phyloP scores from a whole-genome alignment of 208 protist species.

The Trypanosoma boissoni region DNA sequence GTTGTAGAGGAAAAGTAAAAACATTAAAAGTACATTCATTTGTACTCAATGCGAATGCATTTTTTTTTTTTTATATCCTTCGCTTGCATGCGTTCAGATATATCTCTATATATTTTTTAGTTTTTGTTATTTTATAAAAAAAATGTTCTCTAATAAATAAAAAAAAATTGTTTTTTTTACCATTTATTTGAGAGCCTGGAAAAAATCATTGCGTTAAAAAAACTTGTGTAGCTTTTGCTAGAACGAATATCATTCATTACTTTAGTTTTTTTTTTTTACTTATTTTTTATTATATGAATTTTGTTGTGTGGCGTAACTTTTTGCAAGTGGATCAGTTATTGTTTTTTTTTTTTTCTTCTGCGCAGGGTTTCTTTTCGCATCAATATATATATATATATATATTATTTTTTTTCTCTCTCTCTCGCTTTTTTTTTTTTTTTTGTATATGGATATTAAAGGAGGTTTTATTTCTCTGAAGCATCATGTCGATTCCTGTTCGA shows the following conservation, averaged over 20 bases:
- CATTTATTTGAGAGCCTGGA: too few species aligned
- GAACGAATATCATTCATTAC: too few species aligned
- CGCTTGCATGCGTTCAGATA: not conserved
- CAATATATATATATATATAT: not conserved
- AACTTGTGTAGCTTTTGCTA: too few species aligned
- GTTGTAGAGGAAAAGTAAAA: too few species aligned
- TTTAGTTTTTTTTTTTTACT: too few species aligned
- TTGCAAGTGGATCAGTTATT: too few species aligned
- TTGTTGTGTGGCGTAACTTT: too few species aligned
- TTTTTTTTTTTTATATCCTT: slow-evolving; percentile 2
- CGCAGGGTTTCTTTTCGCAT: not conserved
- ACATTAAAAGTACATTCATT: not conserved
- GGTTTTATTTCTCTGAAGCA: not conserved
- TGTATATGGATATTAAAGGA: not conserved
- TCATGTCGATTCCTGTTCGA: slow-evolving; percentile 1
- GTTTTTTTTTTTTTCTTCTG: too few species aligned
- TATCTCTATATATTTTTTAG: slow-evolving; percentile 5
- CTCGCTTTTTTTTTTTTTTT: not conserved
- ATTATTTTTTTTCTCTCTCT: not conserved
- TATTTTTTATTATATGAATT: too few species aligned
- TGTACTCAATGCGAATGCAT: not conserved
- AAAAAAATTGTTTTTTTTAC: slow-evolving; percentile 19
- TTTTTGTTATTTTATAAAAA: slow-evolving; percentile 6
- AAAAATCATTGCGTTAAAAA: too few species aligned
- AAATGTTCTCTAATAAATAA: slow-evolving; percentile 1